Conservation (phyloP, 2,329 filamentous ascomycete genomes). For the Colletotrichum chlorophyti region DNA sequence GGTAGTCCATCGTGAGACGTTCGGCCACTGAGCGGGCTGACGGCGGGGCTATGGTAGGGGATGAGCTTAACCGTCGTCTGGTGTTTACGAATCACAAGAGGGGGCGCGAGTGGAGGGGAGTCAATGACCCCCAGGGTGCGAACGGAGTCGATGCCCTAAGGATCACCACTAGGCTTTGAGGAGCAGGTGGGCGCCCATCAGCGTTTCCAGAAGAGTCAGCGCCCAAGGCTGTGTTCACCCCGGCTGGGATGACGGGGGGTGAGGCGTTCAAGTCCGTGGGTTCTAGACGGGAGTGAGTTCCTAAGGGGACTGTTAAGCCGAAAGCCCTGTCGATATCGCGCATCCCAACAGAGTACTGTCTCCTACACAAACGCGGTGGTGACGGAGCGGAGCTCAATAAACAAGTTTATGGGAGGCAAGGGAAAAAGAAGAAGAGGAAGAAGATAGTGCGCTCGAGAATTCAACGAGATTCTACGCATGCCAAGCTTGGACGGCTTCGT, state of each 20-base stretch:
- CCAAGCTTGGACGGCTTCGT: not conserved
- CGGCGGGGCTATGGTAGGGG: conserved; percentile 23
- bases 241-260: conserved; percentile 11
- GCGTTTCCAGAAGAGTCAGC: not conserved
- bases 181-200: not conserved
- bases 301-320: conserved; percentile 1
- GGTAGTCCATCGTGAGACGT: conserved; percentile 21
- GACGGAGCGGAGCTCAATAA: conserved; percentile 15
- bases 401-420: conserved; percentile 9
- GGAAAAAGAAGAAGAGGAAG: not conserved
- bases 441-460: not conserved
- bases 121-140: conserved; percentile 13
- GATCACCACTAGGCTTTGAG: conserved; percentile 1
- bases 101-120: conserved; percentile 11
- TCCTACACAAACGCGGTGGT: not conserved
- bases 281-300: conserved; percentile 12
- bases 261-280: conserved; percentile 8
- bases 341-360: conserved; percentile 1
- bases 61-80: conserved; percentile 25
- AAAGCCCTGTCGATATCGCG: conserved; percentile 1
- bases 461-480: conserved; percentile 6
- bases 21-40: conserved; percentile 17
- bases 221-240: conserved; percentile 12
- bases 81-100: conserved; percentile 27
- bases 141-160: conserved; percentile 14